Evolutionary conservation across 2,329 filamentous ascomycete species (phyloP), one percentile per base, ranked within the genome.

Genomic region (Lecanicillium sp.): DNA sequence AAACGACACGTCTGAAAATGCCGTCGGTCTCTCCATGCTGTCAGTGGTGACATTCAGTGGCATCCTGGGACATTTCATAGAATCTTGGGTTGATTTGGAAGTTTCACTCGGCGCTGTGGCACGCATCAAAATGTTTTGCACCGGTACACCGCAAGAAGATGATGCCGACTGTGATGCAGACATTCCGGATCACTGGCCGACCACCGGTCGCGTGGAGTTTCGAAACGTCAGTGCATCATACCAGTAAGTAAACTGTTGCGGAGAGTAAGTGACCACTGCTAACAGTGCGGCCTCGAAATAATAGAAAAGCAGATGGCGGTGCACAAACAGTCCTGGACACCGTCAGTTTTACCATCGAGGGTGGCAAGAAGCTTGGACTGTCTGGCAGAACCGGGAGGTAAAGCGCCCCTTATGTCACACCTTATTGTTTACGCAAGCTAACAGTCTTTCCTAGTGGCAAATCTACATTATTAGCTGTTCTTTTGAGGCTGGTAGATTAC

Each of bases 311-410:
- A 17, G 22, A 25, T 25, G 22, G 22, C 11, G 44, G 43, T 8
- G 28, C 30, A 8, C 36, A 45, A 9, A 41, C 37, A 12, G 47
- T 53, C 2, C 46, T 61, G 6, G 43, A 48, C 11, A 36, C 51
- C 10, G 27, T 61, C 4, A 46, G 44, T 6, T 43, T 61, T 7
- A 49, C 47, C 7, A 50, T 61, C 35, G 4, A 50, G 56, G 39
- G 27, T 4, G 38, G 38, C 3, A 15, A 36, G 18, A 60, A 58
- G 33, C 44, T 62, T 7, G 60, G 51, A 11, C 46, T 64, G n/a
- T 59, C 58, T 31, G 60, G 61, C 4, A 49, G 60, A 8, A 61
- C 59, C 1, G 61, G 58, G n/a, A 56, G 53, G 50, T 42, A 18
- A 2, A 25, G 9, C 14, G 5, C 4, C 17, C 18, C 17, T 14